phyloP scores from a whole-genome alignment of 768 basidiomycete species.

The Cystofilobasidium ferigula region DNA sequence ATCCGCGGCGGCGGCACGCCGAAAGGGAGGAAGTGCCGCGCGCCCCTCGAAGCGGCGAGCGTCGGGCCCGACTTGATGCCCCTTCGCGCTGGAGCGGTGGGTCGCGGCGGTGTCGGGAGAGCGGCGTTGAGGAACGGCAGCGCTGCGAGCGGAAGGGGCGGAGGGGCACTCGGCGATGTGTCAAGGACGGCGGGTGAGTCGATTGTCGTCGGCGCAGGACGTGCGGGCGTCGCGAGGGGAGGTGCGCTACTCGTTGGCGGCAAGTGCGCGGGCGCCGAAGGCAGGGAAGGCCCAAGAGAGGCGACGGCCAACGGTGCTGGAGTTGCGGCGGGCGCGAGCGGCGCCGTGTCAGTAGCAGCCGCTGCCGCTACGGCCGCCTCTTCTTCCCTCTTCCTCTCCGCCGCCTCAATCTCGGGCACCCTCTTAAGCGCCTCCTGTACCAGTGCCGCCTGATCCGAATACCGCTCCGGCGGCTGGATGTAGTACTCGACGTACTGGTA shows the following conservation, averaged over 20 bases:
- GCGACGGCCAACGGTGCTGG: too few species aligned
- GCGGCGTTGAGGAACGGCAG: not conserved
- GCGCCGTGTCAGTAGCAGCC: not conserved
- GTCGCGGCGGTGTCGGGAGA: not conserved
- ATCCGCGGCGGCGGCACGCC: constrained; percentile 1
- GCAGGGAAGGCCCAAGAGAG: too few species aligned
- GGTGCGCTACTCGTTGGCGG: too few species aligned
- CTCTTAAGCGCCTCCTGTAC: not conserved
- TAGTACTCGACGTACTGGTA: not conserved
- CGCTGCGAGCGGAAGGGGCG: too few species aligned
- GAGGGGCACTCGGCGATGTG: too few species aligned
- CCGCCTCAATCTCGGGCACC: not conserved
- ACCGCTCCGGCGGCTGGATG: constrained; percentile 1
- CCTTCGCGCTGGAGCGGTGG: too few species aligned
- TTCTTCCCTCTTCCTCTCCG: not conserved
- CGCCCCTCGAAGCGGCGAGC: not conserved
- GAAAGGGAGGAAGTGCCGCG: not conserved
- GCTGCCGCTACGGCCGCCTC: not conserved
- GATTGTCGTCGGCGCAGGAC: too few species aligned
- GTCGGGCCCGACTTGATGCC: too few species aligned
- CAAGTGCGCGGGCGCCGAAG: too few species aligned
- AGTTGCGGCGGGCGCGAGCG: too few species aligned
- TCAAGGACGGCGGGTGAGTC: too few species aligned
- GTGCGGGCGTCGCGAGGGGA: too few species aligned
- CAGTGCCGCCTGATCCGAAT: not conserved